Evolutionary conservation across 805 yeast genomes (phyloP).

Genomic region (Lipomyces japonicus): DNA sequence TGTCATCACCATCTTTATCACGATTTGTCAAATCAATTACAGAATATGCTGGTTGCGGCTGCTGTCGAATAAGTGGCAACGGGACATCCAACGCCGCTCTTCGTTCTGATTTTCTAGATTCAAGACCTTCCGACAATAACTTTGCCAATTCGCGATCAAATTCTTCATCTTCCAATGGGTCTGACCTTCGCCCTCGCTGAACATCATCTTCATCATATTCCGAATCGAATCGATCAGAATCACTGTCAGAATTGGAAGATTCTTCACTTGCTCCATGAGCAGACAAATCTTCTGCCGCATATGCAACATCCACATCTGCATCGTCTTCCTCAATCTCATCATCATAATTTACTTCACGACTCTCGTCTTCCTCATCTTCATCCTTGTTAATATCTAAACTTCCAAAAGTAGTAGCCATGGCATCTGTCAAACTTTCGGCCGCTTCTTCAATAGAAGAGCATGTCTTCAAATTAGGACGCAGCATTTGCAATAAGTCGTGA

Average conservation of each 20-base stretch:
- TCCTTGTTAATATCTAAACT: constrained; percentile 2
- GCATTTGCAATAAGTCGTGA: constrained; percentile 42
- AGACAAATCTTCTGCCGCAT: constrained; percentile 3
- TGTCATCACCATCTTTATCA: no score
- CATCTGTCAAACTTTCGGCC: constrained; percentile 38
- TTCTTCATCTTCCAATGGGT: constrained; percentile 25
- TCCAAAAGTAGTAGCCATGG: constrained; percentile 15
- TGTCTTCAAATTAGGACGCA: constrained; percentile 39
- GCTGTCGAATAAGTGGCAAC: constrained; percentile 21
- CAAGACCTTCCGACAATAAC: constrained; percentile 27
- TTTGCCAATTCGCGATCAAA: constrained; percentile 28
- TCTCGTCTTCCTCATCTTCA: constrained; percentile 8
- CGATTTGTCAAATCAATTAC: neutral
- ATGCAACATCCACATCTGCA: constrained; percentile 14
- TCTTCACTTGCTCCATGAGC: constrained; percentile 7
- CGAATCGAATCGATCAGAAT: constrained; percentile 3
- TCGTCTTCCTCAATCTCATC: constrained; percentile 10
- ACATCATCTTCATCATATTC: constrained; percentile 9
- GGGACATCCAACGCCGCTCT: constrained; percentile 27
- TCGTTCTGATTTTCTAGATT: constrained; percentile 22
- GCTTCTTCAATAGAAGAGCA: constrained; percentile 45
- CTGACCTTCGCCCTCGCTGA: constrained; percentile 4
- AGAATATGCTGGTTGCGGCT: neutral
- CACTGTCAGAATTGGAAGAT: constrained; percentile 6
- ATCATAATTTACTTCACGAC: constrained; percentile 7